Percentiles rank a stretch among this genome's conserved stretches.
phyloP scores from a whole-genome alignment of 306 rosid species.

The Luffa acutangula region DNA sequence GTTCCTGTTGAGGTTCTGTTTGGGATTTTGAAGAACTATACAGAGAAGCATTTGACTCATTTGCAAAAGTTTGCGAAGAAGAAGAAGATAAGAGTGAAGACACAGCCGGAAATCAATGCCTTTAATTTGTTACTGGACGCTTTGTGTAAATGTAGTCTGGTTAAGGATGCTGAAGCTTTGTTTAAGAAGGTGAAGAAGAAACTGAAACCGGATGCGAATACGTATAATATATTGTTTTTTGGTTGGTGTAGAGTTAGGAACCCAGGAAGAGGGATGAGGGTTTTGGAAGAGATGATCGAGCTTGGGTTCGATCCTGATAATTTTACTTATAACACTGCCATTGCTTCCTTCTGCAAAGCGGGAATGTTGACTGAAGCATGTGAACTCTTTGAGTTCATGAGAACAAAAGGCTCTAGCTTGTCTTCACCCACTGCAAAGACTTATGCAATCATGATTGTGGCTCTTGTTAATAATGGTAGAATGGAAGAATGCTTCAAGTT shows the following conservation, averaged over 20 bases:
- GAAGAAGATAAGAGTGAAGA: slow-evolving; percentile 70
- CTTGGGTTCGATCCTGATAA: slow-evolving; percentile 66
- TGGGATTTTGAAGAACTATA: slow-evolving; percentile 53
- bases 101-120: slow-evolving; percentile 76
- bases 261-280: slow-evolving; percentile 57
- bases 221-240: slow-evolving; percentile 59
- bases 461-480: slow-evolving; percentile 54
- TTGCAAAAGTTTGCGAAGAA: slow-evolving; percentile 81
- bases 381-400: slow-evolving; percentile 79
- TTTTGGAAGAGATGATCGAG: slow-evolving; percentile 71
- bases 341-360: slow-evolving; percentile 64
- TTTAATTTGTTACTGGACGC: slow-evolving; percentile 72
- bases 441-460: slow-evolving; percentile 66
- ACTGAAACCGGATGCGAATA: slow-evolving; percentile 55
- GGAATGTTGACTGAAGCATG: slow-evolving; percentile 68
- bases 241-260: slow-evolving; percentile 96
- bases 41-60: slow-evolving; percentile 62
- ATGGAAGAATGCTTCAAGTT: slow-evolving; percentile 62
- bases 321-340: slow-evolving; percentile 74
- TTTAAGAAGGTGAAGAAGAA: slow-evolving; percentile 50
- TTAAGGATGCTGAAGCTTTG: slow-evolving; percentile 59
- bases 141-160: slow-evolving; percentile 79
- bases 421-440: slow-evolving; percentile 83
- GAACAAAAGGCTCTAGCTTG: slow-evolving; percentile 59
- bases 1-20: slow-evolving; percentile 61